Conservation (phyloP, 352 stramenopile species). For the Pythium pyrilobum region DNA sequence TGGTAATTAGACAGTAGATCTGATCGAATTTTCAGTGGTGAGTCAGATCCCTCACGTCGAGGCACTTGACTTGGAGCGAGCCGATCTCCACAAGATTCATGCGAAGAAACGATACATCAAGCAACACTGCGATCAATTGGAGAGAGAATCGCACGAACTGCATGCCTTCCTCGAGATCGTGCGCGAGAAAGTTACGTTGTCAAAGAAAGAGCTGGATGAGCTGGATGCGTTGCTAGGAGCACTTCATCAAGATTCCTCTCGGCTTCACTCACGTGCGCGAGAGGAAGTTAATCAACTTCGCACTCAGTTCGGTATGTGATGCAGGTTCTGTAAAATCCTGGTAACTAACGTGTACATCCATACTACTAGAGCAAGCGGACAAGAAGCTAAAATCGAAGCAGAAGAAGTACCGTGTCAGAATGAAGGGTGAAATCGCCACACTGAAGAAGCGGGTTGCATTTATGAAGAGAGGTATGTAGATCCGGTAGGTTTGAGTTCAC, state of each 20-base stretch:
- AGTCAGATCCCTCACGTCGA: conserved; percentile 14
- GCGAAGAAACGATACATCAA: conserved; percentile 37
- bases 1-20: neutral
- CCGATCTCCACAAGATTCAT: conserved; percentile 35
- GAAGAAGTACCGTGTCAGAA: conserved; percentile 23
- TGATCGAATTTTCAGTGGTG: conserved; percentile 6
- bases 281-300: neutral
- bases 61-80: conserved; percentile 17
- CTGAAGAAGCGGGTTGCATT: conserved; percentile 23
- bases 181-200: neutral
- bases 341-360: too few relatives aligned
- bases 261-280: neutral
- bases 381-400: conserved; percentile 25
- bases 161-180: neutral
- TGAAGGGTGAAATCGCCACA: conserved; percentile 16
- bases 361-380: conserved; percentile 4
- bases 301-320: neutral
- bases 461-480: conserved; percentile 7
- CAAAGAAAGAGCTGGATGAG: conserved; percentile 3
- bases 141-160: conserved; percentile 22
- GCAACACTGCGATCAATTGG: conserved; percentile 23
- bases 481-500: neutral
- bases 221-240: neutral
- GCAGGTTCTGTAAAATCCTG: neutral
- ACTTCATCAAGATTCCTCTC: conserved; percentile 1